phyloP scores from a whole-genome alignment of 108 stramenopile species.

The Mediolabrus comicus region DNA sequence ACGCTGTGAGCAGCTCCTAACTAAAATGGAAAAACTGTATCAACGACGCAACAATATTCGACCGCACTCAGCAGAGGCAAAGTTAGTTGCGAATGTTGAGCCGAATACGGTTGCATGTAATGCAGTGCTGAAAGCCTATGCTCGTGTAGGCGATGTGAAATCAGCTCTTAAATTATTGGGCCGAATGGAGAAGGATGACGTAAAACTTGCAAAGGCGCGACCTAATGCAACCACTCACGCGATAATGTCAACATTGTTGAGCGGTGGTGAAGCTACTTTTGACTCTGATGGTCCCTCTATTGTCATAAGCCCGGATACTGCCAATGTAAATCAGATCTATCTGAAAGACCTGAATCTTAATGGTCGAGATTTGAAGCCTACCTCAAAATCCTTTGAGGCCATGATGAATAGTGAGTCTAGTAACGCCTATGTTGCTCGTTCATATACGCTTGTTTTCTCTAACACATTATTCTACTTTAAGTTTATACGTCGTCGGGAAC shows the following conservation, averaged over 20 bases:
- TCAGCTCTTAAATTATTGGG: slow-evolving; percentile 24
- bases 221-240: slow-evolving; percentile 21
- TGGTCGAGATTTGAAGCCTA: slow-evolving; percentile 10
- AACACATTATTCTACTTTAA: background rate
- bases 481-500: slow-evolving; percentile 26
- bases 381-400: slow-evolving; percentile 24
- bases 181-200: slow-evolving; percentile 27
- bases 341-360: slow-evolving; percentile 24
- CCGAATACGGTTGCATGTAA: slow-evolving; percentile 39
- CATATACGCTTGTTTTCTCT: background rate
- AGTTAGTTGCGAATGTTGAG: slow-evolving; percentile 30
- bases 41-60: slow-evolving; percentile 10
- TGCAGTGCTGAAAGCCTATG: slow-evolving; percentile 26
- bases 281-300: background rate
- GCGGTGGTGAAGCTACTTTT: background rate
- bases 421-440: background rate
- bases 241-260: slow-evolving; percentile 12
- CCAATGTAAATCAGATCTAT: background rate
- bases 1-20: slow-evolving; percentile 20
- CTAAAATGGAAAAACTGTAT: slow-evolving; percentile 31
- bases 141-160: slow-evolving; percentile 15
- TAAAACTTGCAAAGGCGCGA: slow-evolving; percentile 13
- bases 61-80: slow-evolving; percentile 1
- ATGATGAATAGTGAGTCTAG: slow-evolving; percentile 34
- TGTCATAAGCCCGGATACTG: background rate